These are phyloP conservation scores for Fusarium pseudograminearum DNA, from an alignment of 2,329 filamentous ascomycete species.

Conservation along the genomic window DNA sequence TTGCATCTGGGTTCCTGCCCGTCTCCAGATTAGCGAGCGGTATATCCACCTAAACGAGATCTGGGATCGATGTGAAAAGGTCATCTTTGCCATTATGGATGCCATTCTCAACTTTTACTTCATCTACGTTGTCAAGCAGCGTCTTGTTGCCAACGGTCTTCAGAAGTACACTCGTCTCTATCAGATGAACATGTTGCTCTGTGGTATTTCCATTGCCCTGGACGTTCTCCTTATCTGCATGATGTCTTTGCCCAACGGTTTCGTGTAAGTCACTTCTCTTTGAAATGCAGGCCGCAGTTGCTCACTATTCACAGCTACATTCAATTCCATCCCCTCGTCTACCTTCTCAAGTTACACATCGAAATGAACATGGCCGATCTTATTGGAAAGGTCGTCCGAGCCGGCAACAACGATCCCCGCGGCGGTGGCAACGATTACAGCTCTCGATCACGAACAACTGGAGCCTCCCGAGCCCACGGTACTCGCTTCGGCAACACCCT, in stretches of 20 bases:
- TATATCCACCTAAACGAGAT: slow-evolving; percentile 59
- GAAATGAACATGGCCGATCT: slow-evolving; percentile 50
- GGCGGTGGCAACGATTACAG: slow-evolving; percentile 36
- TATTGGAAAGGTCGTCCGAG: slow-evolving; percentile 46
- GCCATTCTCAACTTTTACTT: slow-evolving; percentile 62
- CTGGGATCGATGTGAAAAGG: slow-evolving; percentile 65
- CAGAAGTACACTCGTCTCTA: slow-evolving; percentile 63
- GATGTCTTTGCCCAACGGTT: slow-evolving; percentile 48
- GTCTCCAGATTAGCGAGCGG: slow-evolving; percentile 54
- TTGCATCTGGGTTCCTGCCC: slow-evolving; percentile 63
- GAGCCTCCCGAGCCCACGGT: slow-evolving; percentile 22
- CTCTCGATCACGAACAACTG: slow-evolving; percentile 36
- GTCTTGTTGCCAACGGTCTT: slow-evolving; percentile 61
- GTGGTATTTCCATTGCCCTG: slow-evolving; percentile 47
- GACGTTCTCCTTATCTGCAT: slow-evolving; percentile 47
- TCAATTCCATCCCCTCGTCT: slow-evolving; percentile 48
- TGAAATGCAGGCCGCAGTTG: rapidly evolving
- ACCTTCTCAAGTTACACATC: slow-evolving; percentile 48
- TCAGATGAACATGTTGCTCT: slow-evolving; percentile 50
- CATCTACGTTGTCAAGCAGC: slow-evolving; percentile 56
- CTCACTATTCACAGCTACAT: slow-evolving; percentile 36
- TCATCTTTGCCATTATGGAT: slow-evolving; percentile 61
- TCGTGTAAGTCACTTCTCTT: slow-evolving; percentile 36
- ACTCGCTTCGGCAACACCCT: slow-evolving; percentile 37
- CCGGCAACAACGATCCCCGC: slow-evolving; percentile 37